Conservation (phyloP, 2,329 filamentous ascomycete species). For the Alternaria dauci region DNA sequence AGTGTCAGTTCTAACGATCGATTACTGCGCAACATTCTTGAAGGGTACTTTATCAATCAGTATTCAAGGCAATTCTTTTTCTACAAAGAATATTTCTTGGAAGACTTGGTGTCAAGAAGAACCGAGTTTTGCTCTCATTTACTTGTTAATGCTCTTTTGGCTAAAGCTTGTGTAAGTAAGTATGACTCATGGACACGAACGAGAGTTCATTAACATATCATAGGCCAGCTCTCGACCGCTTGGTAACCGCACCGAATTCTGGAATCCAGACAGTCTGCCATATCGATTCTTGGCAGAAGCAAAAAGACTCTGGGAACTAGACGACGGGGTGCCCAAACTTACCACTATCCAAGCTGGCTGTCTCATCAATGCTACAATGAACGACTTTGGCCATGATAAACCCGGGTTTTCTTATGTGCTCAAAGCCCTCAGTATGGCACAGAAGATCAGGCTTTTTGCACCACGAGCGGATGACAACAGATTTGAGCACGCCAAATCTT, state of each 20-base stretch:
- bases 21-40: slow-evolving; percentile 25
- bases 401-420: slow-evolving; percentile 15
- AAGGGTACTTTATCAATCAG: slow-evolving; percentile 21
- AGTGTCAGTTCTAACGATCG: slow-evolving; percentile 25
- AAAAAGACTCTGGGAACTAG: slow-evolving; percentile 32
- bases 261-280: slow-evolving; percentile 25
- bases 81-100: slow-evolving; percentile 29
- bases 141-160: slow-evolving; percentile 32
- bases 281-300: slow-evolving; percentile 33
- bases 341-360: slow-evolving; percentile 26
- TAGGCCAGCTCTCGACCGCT: slow-evolving; percentile 15
- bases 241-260: slow-evolving; percentile 18
- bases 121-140: slow-evolving; percentile 27
- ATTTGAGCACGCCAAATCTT: slow-evolving; percentile 12
- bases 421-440: slow-evolving; percentile 24
- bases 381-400: slow-evolving; percentile 18
- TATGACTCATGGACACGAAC: not conserved
- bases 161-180: slow-evolving; percentile 29
- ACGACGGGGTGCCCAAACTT: slow-evolving; percentile 11
- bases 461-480: slow-evolving; percentile 2
- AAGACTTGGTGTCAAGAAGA: slow-evolving; percentile 24
- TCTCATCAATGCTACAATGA: slow-evolving; percentile 18
- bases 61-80: slow-evolving; percentile 23
- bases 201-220: slow-evolving; percentile 5
- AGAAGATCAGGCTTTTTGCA: slow-evolving; percentile 21